phyloP scores from a whole-genome alignment of 768 basidiomycete genomes.

The Podaxis sp. region DNA sequence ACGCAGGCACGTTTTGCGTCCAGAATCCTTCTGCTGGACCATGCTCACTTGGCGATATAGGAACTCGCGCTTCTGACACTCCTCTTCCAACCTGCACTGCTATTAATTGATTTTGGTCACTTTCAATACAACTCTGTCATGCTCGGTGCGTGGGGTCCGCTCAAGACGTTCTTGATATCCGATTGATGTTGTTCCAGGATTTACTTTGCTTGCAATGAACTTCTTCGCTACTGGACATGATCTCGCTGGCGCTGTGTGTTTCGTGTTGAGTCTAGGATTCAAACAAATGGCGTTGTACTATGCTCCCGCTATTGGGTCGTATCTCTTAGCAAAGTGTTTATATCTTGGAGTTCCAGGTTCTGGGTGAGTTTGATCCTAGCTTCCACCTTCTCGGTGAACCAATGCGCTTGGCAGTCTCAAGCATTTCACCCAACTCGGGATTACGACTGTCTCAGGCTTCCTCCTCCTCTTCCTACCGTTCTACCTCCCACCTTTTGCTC shows the following conservation, averaged over 20 bases:
- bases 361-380: constrained; percentile 48
- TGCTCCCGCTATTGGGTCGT: constrained; percentile 87
- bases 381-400: background rate
- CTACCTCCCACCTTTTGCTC: constrained; percentile 63
- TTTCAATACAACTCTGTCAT: constrained; percentile 96
- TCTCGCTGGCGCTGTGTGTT: constrained; percentile 68
- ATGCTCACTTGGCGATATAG: constrained; percentile 26
- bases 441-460: constrained; percentile 61
- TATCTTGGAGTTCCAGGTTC: constrained; percentile 57
- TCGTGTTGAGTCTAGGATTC: constrained; percentile 84
- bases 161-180: background rate
- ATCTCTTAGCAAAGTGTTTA: constrained; percentile 85
- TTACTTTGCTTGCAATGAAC: constrained; percentile 65
- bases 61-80: constrained; percentile 66
- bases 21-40: constrained; percentile 1
- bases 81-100: constrained; percentile 77
- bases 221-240: constrained; percentile 70
- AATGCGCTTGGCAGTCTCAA: constrained; percentile 23
- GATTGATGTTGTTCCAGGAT: constrained; percentile 36
- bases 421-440: constrained; percentile 64
- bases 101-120: constrained; percentile 88
- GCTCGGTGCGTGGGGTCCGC: constrained; percentile 54
- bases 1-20: constrained; percentile 56
- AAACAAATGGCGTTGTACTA: constrained; percentile 98
- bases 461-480: constrained; percentile 70